These are phyloP conservation scores for Sarocladiaceae sp. DNA, from an alignment of 2,329 filamentous ascomycete species.

Conservation along the genomic window DNA sequence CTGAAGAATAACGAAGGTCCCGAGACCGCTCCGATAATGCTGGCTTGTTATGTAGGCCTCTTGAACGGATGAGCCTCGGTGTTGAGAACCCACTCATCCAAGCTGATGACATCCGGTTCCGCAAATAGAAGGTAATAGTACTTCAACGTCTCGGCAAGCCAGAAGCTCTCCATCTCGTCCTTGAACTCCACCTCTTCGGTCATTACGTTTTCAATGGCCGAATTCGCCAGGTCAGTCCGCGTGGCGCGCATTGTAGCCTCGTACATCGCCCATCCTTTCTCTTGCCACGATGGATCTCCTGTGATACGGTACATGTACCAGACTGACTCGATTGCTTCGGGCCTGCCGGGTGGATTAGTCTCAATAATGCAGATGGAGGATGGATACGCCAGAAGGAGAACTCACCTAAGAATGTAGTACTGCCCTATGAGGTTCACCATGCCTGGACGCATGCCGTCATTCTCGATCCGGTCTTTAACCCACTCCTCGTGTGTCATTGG, in stretches of 20 bases:
- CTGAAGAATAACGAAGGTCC: too few relatives aligned
- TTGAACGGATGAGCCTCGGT: slow-evolving; percentile 56
- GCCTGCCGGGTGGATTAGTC: slow-evolving; percentile 36
- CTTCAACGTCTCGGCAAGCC: slow-evolving; percentile 85
- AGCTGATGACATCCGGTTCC: slow-evolving; percentile 55
- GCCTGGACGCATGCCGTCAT: slow-evolving; percentile 41
- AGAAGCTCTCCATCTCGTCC: slow-evolving; percentile 82
- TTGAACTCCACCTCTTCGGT: slow-evolving; percentile 31
- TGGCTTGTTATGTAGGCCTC: slow-evolving; percentile 29
- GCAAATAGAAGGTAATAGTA: slow-evolving; percentile 84
- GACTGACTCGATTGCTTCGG: slow-evolving; percentile 81
- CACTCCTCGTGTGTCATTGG: slow-evolving; percentile 50
- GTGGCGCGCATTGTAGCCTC: slow-evolving; percentile 62
- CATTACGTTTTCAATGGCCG: slow-evolving; percentile 61
- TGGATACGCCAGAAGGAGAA: slow-evolving; percentile 21
- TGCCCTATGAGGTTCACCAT: slow-evolving; percentile 38
- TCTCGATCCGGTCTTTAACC: slow-evolving; percentile 38
- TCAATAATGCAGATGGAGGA: slow-evolving; percentile 15
- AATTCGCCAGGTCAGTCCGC: slow-evolving; percentile 59
- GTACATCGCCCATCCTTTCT: slow-evolving; percentile 86
- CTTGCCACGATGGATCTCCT: slow-evolving; percentile 66
- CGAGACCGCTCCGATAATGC: too few relatives aligned
- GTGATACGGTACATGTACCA: slow-evolving; percentile 91
- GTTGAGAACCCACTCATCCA: slow-evolving; percentile 64
- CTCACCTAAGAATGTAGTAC: slow-evolving; percentile 58